A percentile compares a stretch with the other conserved stretches of the same genome.
Evolutionary conservation across 345 rosid genomes (phyloP).

Genomic region (Eucalyptus shirleyi): DNA sequence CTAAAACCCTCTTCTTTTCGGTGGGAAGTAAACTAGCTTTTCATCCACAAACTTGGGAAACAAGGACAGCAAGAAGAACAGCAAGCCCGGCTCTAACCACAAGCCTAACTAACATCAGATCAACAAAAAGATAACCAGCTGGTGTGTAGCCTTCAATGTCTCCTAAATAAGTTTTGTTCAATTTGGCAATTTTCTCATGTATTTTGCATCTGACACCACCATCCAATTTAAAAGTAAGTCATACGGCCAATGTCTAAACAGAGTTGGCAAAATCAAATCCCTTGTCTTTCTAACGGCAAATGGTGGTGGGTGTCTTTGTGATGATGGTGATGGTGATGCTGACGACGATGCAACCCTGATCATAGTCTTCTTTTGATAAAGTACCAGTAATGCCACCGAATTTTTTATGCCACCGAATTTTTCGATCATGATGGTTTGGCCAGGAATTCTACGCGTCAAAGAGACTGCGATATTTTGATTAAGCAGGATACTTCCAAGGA

Average conservation of each 20-base stretch:
- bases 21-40: background rate
- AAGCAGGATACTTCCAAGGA: background rate
- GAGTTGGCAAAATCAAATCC: background rate
- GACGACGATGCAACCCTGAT: background rate
- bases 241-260: background rate
- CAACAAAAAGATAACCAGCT: background rate
- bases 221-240: background rate
- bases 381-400: background rate
- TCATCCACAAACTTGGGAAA: background rate
- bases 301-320: background rate
- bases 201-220: background rate
- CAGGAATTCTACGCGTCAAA: background rate
- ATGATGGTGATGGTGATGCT: background rate
- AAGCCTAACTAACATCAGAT: background rate
- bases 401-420: background rate
- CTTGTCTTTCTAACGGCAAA: background rate
- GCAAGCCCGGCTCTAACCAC: background rate
- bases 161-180: background rate
- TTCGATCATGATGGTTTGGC: background rate
- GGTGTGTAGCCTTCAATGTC: background rate
- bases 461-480: background rate
- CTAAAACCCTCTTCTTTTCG: background rate
- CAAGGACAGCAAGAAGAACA: background rate
- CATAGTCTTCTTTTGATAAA: background rate
- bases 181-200: background rate